Evolutionary conservation across 192 early-diverging fungal genomes (phyloP), one percentile per base, ranked within the genome.

Genomic region (Coemansia asiatica): DNA sequence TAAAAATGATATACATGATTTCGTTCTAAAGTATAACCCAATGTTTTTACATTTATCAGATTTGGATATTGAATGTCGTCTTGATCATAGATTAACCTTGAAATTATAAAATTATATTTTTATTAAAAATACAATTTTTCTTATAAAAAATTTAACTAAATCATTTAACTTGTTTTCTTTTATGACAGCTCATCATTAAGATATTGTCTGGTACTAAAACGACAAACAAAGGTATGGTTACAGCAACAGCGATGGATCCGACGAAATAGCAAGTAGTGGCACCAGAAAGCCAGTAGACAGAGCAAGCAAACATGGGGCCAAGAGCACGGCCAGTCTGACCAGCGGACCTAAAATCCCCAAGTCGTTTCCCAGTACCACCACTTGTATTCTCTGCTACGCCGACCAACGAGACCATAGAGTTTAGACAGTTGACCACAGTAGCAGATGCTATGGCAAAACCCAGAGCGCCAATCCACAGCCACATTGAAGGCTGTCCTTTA

Each of bases 351-450:
- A 97, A 98, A 49, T 84, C 71, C 31, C 97, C 97, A 22, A 98
- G 79, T 0, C 90, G 84, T 25, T 84, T 74, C 26, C 96, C 94
- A 28, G 85, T 88, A 6, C 28, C 54, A 3, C 50, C n/a, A n/a
- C n/a, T n/a, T n/a, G n/a, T n/a, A n/a, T n/a, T 64, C 29, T 27
- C 44, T 15, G 9, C 29, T 36, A 40, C 19, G 8, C 66, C 75
- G 1, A 64, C 72, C 49, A 83, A 33, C 53, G 82, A 84, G 7
- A 80, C 82, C 54, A 84, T 72, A n/a, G 82, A 76, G 49, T 92
- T 98, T 36, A 98, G 74, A 48, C 89, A 91, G 67, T 91, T 97
- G 33, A 96, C 95, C 0, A 98, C 97, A 0, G 97, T 98, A 12
- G 94, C 97, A 62, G 90, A 92, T 0, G 97, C 94, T 54, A 98